phyloP scores from a whole-genome alignment of 148 eudicot species.

The Beta vulgaris region DNA sequence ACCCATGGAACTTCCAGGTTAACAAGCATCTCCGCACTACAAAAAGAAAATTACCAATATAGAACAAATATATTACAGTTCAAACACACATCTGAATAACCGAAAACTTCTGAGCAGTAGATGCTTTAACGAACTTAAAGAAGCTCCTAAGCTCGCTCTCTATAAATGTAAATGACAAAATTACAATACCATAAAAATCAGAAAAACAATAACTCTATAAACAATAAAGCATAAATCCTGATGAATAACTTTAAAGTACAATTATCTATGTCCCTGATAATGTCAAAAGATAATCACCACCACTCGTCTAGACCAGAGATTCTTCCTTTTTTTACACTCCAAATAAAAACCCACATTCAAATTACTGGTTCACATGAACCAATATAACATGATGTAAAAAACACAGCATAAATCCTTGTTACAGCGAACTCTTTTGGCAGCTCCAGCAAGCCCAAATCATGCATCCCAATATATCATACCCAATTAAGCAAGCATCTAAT shows the following conservation, averaged over 20 bases:
- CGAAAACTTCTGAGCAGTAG: not conserved
- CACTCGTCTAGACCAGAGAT: not conserved
- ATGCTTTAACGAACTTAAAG: not conserved
- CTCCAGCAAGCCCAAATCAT: not conserved
- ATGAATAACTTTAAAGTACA: not conserved
- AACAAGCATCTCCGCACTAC: slow-evolving; percentile 92
- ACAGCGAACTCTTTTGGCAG: not conserved
- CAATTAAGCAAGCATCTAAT: not conserved
- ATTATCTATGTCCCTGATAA: not conserved
- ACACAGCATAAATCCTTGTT: not conserved
- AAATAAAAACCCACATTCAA: not conserved
- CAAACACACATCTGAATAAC: not conserved
- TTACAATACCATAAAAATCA: not conserved
- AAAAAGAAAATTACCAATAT: slow-evolving; percentile 10
- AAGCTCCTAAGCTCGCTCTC: not conserved
- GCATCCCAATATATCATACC: not conserved
- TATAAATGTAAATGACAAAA: too few species aligned
- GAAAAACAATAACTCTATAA: not conserved
- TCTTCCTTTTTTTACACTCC: not conserved
- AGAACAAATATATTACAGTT: not conserved
- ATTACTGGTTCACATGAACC: not conserved
- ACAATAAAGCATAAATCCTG: not conserved
- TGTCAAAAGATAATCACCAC: not conserved
- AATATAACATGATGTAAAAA: not conserved
- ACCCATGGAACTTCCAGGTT: slow-evolving; percentile 81